Evolutionary conservation across 1,139 yeast genomes (phyloP), one percentile per base, ranked within the genome.

Genomic region (Scheffersomyces titani): DNA sequence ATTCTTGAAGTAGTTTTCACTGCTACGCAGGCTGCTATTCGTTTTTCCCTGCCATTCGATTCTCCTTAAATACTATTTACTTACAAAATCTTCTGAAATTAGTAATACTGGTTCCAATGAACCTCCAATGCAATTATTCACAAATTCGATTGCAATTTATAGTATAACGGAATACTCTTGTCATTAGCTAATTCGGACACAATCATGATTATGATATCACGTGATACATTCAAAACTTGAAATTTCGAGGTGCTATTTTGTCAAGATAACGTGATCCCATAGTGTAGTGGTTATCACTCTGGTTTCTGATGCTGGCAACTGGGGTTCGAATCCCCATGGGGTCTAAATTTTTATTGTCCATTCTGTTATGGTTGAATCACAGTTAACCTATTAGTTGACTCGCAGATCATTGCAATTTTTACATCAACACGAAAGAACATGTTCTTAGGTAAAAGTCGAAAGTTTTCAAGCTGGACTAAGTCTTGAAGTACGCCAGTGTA

Each of bases 201-300:
- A 30, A 9, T 30, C 40, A 30, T 11, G 40, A 2, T 9, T 11
- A 2, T 6, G 1, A 11, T 3, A 11, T 30, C 40, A 30, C 40
- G 16, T 30, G 40, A 30, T 7, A 30, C 40, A 30, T 4, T 4
- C 11, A 30, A 13, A 30, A 30, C 13, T 16, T 30, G 13, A 11
- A 30, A 30, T 30, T 30, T 30, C 40, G 40, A 30, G 40, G 40
- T 30, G 40, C 16, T 11, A 4, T 11, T 11, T 9, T 11, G 4
- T 30, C 40, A 30, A 30, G 40, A 30, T 11, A 52, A 22, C 20
- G 6, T 9, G 63, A 62, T 61, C 57, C 60, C 55, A 56, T 60
- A 61, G 64, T 61, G 63, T 61, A 63, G 65, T 61, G 65, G 65
- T 61, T 55, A 61, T 63, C 65, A 61, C 64, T 57, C 57, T 58